A percentile compares a stretch with the other conserved stretches of the same genome.
These are phyloP conservation scores for Parachaetomium inaequale DNA, from an alignment of 495 filamentous ascomycete genomes.

Conservation along the genomic window DNA sequence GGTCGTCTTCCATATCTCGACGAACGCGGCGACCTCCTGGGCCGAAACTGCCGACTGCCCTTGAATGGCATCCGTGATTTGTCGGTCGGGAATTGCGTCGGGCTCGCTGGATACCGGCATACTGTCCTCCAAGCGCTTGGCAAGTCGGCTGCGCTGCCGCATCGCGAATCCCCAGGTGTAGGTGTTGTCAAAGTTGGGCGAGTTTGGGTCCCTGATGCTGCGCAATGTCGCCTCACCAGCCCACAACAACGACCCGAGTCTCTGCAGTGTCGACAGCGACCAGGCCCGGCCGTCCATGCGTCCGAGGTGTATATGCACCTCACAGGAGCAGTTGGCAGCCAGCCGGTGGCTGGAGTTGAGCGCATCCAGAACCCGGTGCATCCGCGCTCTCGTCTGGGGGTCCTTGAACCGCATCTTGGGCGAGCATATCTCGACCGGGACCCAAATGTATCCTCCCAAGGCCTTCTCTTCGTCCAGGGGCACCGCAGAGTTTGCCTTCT, in stretches of 20 bases:
- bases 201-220: constrained; percentile 32
- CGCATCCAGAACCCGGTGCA: constrained; percentile 20
- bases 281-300: constrained; percentile 28
- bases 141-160: constrained; percentile 27
- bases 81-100: constrained; percentile 10
- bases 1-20: constrained; percentile 23
- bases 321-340: constrained; percentile 32
- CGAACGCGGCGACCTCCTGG: constrained; percentile 18
- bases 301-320: constrained; percentile 34
- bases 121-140: background rate
- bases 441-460: constrained; percentile 25
- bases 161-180: constrained; percentile 35
- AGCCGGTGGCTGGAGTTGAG: constrained; percentile 22
- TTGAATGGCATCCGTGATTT: constrained; percentile 9
- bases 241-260: constrained; percentile 33
- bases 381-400: constrained; percentile 10
- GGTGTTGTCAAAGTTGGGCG: constrained; percentile 30
- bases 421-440: constrained; percentile 32
- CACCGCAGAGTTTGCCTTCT: constrained; percentile 33
- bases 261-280: constrained; percentile 27
- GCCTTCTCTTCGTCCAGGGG: constrained; percentile 19
- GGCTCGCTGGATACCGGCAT: background rate
- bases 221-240: constrained; percentile 29
- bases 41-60: background rate
- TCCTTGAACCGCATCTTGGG: constrained; percentile 26